Base-by-base conservation (phyloP, 495 filamentous ascomycete genomes). In the Aspergillus leporis region DNA sequence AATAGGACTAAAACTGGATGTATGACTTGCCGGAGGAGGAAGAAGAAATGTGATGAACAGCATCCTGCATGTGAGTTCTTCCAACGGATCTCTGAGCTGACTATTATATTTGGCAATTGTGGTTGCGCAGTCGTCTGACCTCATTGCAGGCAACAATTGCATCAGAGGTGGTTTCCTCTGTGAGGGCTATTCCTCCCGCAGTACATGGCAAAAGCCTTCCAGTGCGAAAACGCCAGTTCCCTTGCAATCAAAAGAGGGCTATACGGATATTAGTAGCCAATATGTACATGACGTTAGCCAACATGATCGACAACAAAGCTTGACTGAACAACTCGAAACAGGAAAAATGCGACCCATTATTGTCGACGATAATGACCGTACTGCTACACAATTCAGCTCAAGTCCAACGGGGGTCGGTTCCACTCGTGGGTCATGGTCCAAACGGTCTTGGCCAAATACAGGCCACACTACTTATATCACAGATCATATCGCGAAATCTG, bases 21-120 rank as follows among this genome's bases (percentile, higher is more conserved):
- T 70, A 89, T 97, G 77, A 98, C 94, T 28, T 98, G 94, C 71
- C 82, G 94, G 55, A 84, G 87, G 64, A 84, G 94, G 48, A 98
- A 98, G 83, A 98, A 98, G 84, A 98, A 98, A 74, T 98, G 94
- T 69, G 94, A 98, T 67, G 94, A 98, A 76, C 83, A 83, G 60
- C 93, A 97, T 73, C 94, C 94, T 45, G 88, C 92, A 78, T 98
- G 94, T 96, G 65, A 77, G 80, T 76, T 21, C 28, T 51, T 32
- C 21, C 41, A 52, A 32, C 9, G 32, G 14, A 16, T 63, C 41
- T 30, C 22, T 8, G 47, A 18, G 55, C 21, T 50, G 38, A 21
- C 36, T n/a, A 54, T 62, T 51, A 66, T 63, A 49, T 60, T n/a
- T 52, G 50, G 51, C 51, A 1, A 23, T 47, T 47, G 43, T 43